Evolutionary conservation across 768 basidiomycete genomes (phyloP), one percentile per base, ranked within the genome.

Genomic region (Tulasnella sp.): DNA sequence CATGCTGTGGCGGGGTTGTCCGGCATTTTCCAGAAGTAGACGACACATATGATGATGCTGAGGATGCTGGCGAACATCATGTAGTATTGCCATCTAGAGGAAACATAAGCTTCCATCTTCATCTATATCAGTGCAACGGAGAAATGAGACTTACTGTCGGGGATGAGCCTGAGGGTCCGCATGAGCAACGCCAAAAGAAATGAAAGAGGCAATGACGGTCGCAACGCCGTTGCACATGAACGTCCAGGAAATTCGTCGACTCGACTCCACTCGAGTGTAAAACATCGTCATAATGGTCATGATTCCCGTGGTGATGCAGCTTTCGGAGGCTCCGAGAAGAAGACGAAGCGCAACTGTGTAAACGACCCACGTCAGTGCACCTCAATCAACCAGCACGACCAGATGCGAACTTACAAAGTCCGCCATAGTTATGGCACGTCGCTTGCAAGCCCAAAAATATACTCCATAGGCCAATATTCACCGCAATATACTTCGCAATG

Each of bases 1-100:
- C 90, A 90, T 18, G 92, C 92, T 77, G 82, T 90, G 4, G 91
- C 90, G 0, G 92, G 92, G 6, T 91, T 92, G 82, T 93, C 90
- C 0, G 92, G 92, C 84, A 93, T 92, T 48, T 90, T 83, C 32
- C 29, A 77, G 76, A 79, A 73, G 79, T 82, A 83, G 26, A 82
- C 29, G 57, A 79, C 39, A 32, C 55, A 79, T 40, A 79, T 48
- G 72, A 82, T 57, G 18, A 82, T 32, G 32, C 39, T 40, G 40
- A 70, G 39, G 39, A 83, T 46, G 74, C 79, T 37, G 39, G 77
- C 80, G 75, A 82, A 77, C 78, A 83, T 80, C 80, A 82, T 80
- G 69, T 82, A 76, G 81, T 80, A 81, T 79, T 83, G 81, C 81
- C 81, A 82, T 51, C 51, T 51, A 51, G 51, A 51, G 23, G 5